phyloP scores from a whole-genome alignment of 2,329 filamentous ascomycete genomes.

The Fusarium albidum region DNA sequence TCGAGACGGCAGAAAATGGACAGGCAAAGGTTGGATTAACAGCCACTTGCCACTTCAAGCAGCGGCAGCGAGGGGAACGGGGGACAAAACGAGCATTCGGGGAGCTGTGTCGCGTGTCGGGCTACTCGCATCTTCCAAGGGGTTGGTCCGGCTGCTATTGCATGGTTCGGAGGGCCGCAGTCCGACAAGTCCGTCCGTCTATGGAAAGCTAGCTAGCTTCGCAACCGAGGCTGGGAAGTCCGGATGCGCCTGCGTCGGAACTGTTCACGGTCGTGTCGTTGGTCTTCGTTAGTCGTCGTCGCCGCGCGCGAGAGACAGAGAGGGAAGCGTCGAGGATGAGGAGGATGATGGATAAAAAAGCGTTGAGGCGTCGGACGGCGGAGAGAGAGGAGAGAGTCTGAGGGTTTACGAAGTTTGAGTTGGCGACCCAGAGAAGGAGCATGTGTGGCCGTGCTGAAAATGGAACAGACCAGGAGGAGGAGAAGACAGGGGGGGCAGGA shows the following conservation, averaged over 20 bases:
- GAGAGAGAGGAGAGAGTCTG: too few species aligned
- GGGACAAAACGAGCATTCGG: conserved; percentile 33
- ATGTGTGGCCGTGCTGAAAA: conserved; percentile 3
- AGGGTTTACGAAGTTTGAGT: conserved; percentile 19
- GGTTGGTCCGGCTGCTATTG: conserved; percentile 35
- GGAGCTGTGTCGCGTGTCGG: conserved; percentile 22
- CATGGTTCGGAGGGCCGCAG: conserved; percentile 29
- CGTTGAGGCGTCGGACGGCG: conserved; percentile 22
- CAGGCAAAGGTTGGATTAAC: conserved; percentile 5
- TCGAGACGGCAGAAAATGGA: background rate
- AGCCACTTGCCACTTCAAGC: conserved; percentile 27
- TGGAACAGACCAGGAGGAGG: background rate
- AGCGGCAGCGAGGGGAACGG: conserved; percentile 22
- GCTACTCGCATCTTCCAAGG: conserved; percentile 41
- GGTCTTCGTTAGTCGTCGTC: background rate
- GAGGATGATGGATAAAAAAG: conserved; percentile 26
- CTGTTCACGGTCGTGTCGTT: conserved; percentile 1
- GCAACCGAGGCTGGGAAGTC: background rate
- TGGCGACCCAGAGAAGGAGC: conserved; percentile 9
- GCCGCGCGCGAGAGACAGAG: background rate
- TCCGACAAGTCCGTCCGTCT: background rate
- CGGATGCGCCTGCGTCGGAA: conserved; percentile 8
- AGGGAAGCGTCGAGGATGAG: conserved; percentile 12
- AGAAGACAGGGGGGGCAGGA: conserved; percentile 9
- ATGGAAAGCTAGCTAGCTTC: background rate